Percentiles rank a stretch among this genome's conserved stretches.
These are phyloP conservation scores for Phellopilus nigrolimitatus DNA, from an alignment of 1,284 basidiomycete genomes.

Conservation along the genomic window DNA sequence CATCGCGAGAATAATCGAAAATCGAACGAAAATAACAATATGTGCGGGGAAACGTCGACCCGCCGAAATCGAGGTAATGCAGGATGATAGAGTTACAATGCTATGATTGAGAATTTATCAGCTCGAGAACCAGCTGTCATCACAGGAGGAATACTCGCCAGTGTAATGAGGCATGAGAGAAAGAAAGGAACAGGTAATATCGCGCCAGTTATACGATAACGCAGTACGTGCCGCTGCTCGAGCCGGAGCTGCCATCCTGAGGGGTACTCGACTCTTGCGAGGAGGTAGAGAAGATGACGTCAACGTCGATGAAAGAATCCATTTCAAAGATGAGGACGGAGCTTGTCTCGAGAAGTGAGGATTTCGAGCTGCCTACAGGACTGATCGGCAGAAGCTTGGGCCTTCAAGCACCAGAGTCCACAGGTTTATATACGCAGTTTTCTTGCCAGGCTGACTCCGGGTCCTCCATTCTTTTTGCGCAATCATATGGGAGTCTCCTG, in stretches of 20 bases:
- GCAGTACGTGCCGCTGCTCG: constrained; percentile 3
- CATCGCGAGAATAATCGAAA: neutral
- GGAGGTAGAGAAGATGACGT: constrained; percentile 1
- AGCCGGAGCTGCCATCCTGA: neutral
- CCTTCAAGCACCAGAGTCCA: neutral
- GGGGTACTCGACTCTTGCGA: constrained; percentile 13
- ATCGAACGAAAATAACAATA: constrained; percentile 5
- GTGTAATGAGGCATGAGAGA: neutral
- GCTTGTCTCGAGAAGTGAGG: no score
- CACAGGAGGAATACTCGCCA: no score
- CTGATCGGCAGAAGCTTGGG: neutral
- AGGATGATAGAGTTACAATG: constrained; percentile 4
- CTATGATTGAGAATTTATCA: neutral
- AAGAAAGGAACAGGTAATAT: neutral
- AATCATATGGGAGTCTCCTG: constrained; percentile 3
- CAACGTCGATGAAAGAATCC: constrained; percentile 12
- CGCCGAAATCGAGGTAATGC: neutral
- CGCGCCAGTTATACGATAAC: neutral
- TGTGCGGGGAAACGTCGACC: neutral
- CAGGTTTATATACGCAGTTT: neutral
- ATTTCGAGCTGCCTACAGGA: neutral
- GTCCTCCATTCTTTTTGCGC: neutral
- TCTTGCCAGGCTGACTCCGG: neutral
- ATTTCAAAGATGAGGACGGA: neutral
- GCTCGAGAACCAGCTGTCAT: neutral